These are phyloP conservation scores for Chloroidium sp. DNA, from an alignment of 163 green algal genomes.

Conservation along the genomic window DNA sequence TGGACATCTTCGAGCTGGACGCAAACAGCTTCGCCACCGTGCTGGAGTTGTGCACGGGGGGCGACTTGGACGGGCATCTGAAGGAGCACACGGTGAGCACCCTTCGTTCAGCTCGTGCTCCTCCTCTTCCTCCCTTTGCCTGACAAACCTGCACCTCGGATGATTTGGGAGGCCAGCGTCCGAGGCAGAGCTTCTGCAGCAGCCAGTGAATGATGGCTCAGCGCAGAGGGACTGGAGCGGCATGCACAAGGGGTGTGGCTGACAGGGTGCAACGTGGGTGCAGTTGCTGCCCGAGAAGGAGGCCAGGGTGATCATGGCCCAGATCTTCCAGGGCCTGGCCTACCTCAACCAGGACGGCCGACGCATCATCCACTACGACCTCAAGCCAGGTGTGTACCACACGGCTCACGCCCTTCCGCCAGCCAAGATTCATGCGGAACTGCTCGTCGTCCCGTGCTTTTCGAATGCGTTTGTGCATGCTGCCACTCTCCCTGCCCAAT, in stretches of 20 bases:
- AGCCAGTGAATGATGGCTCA: not conserved
- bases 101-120: too few species aligned
- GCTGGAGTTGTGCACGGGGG: slow-evolving; percentile 81
- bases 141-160: too few species aligned
- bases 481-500: too few species aligned
- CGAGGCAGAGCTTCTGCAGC: not conserved
- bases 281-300: slow-evolving; percentile 81
- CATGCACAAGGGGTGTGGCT: not conserved
- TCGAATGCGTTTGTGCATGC: too few species aligned
- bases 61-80: slow-evolving; percentile 79
- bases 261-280: not conserved
- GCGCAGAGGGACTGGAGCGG: not conserved
- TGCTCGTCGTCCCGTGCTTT: too few species aligned
- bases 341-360: slow-evolving; percentile 65
- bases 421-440: not conserved
- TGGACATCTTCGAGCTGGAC: slow-evolving; percentile 94
- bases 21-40: slow-evolving; percentile 85
- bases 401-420: not conserved
- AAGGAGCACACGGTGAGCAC: slow-evolving; percentile 48
- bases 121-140: too few species aligned
- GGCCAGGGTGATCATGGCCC: slow-evolving; percentile 63
- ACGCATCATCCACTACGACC: slow-evolving; percentile 63
- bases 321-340: slow-evolving; percentile 69
- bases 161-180: not conserved
- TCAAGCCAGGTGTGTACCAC: not conserved